Percentiles rank a stretch among this genome's conserved stretches.
phyloP scores from a whole-genome alignment of 2,329 filamentous ascomycete genomes.

The Diplodia intermedia region DNA sequence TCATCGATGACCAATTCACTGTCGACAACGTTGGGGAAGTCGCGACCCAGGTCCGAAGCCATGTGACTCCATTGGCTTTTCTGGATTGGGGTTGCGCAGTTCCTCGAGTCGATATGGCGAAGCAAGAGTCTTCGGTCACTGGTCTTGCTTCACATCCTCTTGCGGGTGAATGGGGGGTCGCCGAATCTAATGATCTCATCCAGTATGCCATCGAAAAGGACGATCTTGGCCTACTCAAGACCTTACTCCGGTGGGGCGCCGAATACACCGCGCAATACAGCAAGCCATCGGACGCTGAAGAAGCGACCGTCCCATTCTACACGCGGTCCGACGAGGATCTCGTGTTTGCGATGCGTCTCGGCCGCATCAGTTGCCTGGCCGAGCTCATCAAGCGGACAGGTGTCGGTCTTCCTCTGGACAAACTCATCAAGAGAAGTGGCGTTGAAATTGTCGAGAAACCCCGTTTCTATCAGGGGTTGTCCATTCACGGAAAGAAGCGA shows the following conservation, averaged over 20 bases:
- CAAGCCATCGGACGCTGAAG: slow-evolving; percentile 35
- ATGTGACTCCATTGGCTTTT: slow-evolving; percentile 61
- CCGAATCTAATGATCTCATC: slow-evolving; percentile 35
- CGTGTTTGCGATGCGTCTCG: slow-evolving; percentile 52
- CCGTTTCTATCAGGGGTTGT: slow-evolving; percentile 77
- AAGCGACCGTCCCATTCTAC: slow-evolving; percentile 33
- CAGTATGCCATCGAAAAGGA: slow-evolving; percentile 43
- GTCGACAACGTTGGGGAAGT: slow-evolving; percentile 77
- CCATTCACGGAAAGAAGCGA: slow-evolving; percentile 76
- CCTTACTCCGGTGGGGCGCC: slow-evolving; percentile 35
- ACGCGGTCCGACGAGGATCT: slow-evolving; percentile 42
- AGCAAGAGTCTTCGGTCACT: slow-evolving; percentile 23
- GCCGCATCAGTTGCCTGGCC: slow-evolving; percentile 64
- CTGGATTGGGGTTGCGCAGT: slow-evolving; percentile 50
- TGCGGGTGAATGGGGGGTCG: slow-evolving; percentile 3
- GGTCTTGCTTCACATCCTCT: slow-evolving; percentile 31
- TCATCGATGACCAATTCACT: slow-evolving; percentile 72
- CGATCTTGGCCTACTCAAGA: slow-evolving; percentile 36
- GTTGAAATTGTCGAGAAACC: slow-evolving; percentile 69
- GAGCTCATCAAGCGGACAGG: slow-evolving; percentile 71
- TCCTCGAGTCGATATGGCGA: not conserved
- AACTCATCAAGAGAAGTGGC: slow-evolving; percentile 70
- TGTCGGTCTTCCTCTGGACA: slow-evolving; percentile 71
- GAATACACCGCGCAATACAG: slow-evolving; percentile 35
- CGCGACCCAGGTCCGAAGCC: slow-evolving; percentile 69